These are phyloP conservation scores for Cladorrhinum sp. DNA, from an alignment of 2,329 filamentous ascomycete species.

Conservation along the genomic window DNA sequence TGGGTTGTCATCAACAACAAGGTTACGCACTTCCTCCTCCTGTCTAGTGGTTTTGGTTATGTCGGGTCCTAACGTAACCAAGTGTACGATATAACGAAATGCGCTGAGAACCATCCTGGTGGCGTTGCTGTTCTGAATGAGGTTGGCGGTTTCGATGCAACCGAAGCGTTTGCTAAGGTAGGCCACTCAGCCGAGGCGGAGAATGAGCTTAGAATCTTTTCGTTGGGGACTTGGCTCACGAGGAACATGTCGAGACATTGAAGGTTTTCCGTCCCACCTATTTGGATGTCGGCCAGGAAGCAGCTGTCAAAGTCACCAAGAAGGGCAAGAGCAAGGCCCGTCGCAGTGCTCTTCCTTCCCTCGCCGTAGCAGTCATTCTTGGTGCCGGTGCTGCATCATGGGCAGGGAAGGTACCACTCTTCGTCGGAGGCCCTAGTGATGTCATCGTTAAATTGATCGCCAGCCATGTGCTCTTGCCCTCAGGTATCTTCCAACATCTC, in stretches of 20 bases:
- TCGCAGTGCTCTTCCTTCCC: background rate
- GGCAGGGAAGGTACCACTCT: background rate
- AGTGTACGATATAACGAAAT: slow-evolving; percentile 60
- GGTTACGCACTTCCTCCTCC: slow-evolving; percentile 20
- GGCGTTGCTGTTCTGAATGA: slow-evolving; percentile 76
- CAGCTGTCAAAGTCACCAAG: slow-evolving; percentile 13
- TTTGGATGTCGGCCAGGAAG: slow-evolving; percentile 7
- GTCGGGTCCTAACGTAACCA: slow-evolving; percentile 43
- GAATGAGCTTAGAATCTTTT: slow-evolving; percentile 38
- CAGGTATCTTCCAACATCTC: background rate
- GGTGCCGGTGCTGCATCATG: slow-evolving; percentile 22
- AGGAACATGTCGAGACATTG: slow-evolving; percentile 11
- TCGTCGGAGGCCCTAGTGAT: background rate
- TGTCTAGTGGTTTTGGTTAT: slow-evolving; percentile 25
- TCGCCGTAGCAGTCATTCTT: background rate
- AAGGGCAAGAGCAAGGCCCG: background rate
- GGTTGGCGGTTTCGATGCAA: slow-evolving; percentile 73
- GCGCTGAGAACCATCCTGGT: slow-evolving; percentile 61
- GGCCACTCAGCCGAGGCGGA: slow-evolving; percentile 68
- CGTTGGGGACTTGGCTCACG: slow-evolving; percentile 38
- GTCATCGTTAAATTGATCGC: background rate
- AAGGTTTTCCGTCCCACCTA: slow-evolving; percentile 12
- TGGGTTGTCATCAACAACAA: slow-evolving; percentile 28
- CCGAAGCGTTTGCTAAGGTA: slow-evolving; percentile 77
- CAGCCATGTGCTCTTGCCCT: background rate